These are phyloP conservation scores for Fusarium albosuccineum DNA, from an alignment of 2,329 filamentous ascomycete species.

Conservation along the genomic window DNA sequence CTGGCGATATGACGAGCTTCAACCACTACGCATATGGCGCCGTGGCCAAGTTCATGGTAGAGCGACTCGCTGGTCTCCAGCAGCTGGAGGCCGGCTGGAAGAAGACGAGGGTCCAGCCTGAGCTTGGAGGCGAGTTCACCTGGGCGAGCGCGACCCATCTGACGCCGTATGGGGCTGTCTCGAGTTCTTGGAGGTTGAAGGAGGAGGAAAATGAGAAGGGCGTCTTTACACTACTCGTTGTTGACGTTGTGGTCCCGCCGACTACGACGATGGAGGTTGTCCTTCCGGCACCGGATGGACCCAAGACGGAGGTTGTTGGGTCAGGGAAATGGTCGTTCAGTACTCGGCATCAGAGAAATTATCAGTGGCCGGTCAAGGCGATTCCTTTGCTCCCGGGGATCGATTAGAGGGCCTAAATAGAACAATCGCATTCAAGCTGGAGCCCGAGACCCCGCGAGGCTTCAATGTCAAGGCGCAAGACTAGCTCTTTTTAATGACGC, in stretches of 20 bases:
- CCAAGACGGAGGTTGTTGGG: conserved; percentile 28
- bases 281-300: conserved; percentile 16
- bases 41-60: conserved; percentile 55
- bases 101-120: conserved; percentile 31
- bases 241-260: conserved; percentile 35
- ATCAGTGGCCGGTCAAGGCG: conserved; percentile 29
- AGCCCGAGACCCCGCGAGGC: too few relatives aligned
- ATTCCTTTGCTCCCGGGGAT: background rate
- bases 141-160: conserved; percentile 37
- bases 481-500: too few relatives aligned
- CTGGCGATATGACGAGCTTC: conserved; percentile 57
- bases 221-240: conserved; percentile 15
- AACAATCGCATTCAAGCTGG: too few relatives aligned
- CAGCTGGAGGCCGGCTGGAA: conserved; percentile 45
- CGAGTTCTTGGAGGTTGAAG: conserved; percentile 34
- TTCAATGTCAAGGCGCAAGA: too few relatives aligned
- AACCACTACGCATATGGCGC: conserved; percentile 59
- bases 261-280: conserved; percentile 41
- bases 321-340: conserved; percentile 39
- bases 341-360: background rate
- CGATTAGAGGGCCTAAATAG: too few relatives aligned
- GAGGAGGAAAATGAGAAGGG: conserved; percentile 19
- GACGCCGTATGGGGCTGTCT: conserved; percentile 41
- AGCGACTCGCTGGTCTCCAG: conserved; percentile 41
- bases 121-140: conserved; percentile 36